Evolutionary conservation across 2,329 filamentous ascomycete genomes (phyloP).

Genomic region (Penicillium sp.): DNA sequence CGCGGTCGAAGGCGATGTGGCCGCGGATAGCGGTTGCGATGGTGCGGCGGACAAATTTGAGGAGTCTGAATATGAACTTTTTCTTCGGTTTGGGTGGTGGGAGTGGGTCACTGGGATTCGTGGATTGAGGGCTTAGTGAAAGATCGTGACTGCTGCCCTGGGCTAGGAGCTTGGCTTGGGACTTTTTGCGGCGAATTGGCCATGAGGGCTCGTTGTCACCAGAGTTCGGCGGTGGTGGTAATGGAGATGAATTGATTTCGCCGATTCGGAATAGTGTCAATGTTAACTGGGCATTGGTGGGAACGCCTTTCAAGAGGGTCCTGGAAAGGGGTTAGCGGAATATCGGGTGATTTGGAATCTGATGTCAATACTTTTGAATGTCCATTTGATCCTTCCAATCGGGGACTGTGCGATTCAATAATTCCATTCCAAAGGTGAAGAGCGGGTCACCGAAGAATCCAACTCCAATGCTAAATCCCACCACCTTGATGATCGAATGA

Average conservation of each 20-base stretch:
- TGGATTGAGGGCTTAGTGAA: neutral
- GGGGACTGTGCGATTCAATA: conserved; percentile 56
- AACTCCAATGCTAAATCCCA: conserved; percentile 68
- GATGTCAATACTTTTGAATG: conserved; percentile 57
- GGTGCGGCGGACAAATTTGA: conserved; percentile 68
- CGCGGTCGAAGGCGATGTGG: conserved; percentile 69
- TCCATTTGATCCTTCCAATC: conserved; percentile 76
- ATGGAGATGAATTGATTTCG: conserved; percentile 76
- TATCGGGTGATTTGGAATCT: no score
- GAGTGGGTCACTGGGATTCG: neutral
- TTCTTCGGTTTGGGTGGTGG: conserved; percentile 24
- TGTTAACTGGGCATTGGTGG: conserved; percentile 82
- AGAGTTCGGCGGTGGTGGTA: conserved; percentile 63
- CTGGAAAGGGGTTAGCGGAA: conserved; percentile 29
- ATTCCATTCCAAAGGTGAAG: conserved; percentile 60
- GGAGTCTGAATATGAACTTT: conserved; percentile 51
- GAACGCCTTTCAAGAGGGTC: conserved; percentile 75
- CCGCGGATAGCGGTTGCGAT: conserved; percentile 72
- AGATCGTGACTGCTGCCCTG: conserved; percentile 58
- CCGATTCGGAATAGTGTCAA: conserved; percentile 79
- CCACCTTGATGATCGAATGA: conserved; percentile 65
- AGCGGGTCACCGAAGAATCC: conserved; percentile 79
- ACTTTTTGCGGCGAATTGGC: conserved; percentile 46
- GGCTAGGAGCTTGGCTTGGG: conserved; percentile 52
- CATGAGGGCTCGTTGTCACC: conserved; percentile 33